Conservation (phyloP, 2,329 filamentous ascomycete genomes). For the Scedosporium aurantiacum region DNA sequence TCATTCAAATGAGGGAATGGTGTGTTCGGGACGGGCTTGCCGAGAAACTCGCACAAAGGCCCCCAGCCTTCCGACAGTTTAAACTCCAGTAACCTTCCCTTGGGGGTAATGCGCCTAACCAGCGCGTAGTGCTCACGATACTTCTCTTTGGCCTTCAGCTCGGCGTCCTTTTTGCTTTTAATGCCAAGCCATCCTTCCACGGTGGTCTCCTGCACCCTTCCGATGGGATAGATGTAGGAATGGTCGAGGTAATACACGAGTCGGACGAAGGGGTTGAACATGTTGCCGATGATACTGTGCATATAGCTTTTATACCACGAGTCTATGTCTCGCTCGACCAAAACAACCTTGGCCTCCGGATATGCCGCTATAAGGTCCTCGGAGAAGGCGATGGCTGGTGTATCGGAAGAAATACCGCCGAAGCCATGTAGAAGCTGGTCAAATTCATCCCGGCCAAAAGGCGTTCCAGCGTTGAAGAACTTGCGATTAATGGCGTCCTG, state of each 20-base stretch:
- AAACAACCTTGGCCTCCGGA: conserved; percentile 30
- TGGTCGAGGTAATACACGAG: conserved; percentile 3
- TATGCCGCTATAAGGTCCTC: conserved; percentile 29
- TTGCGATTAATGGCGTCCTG: conserved; percentile 13
- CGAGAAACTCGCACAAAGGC: conserved; percentile 11
- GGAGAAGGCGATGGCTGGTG: conserved; percentile 20
- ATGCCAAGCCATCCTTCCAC: conserved; percentile 7
- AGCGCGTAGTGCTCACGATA: conserved; percentile 9
- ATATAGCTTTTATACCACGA: conserved; percentile 16
- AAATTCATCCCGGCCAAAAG: conserved; percentile 10
- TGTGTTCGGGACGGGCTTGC: not conserved
- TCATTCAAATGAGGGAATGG: conserved; percentile 9
- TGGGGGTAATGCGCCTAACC: conserved; percentile 6
- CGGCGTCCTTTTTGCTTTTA: not conserved
- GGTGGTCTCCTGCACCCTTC: not conserved
- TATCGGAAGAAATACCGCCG: conserved; percentile 26
- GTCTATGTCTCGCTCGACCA: conserved; percentile 18
- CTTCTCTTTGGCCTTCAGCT: conserved; percentile 3
- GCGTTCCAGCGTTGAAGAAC: conserved; percentile 9
- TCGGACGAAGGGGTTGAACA: conserved; percentile 2
- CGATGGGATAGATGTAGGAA: conserved; percentile 8
- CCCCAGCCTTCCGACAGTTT: conserved; percentile 11
- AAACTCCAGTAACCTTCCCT: conserved; percentile 12
- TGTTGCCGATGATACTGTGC: conserved; percentile 4
- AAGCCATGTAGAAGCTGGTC: conserved; percentile 13